A percentile compares a stretch with the other conserved stretches of the same genome.
phyloP scores from a whole-genome alignment of 768 basidiomycete species.

The Mycena latifolia region DNA sequence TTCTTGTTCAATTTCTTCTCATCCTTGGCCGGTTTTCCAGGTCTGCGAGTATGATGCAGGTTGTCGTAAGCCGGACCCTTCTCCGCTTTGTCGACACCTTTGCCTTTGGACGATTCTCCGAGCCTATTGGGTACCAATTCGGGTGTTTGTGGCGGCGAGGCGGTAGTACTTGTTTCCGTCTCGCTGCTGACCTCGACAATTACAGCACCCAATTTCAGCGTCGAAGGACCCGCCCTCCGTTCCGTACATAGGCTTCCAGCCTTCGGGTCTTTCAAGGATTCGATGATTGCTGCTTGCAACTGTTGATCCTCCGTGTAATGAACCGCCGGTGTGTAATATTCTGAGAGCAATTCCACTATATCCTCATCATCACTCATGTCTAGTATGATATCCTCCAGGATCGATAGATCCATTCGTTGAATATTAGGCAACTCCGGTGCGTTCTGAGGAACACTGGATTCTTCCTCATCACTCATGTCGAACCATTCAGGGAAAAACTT shows the following conservation, averaged over 20 bases:
- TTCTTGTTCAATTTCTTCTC: not conserved
- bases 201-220: not conserved
- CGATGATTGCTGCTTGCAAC: slow-evolving; percentile 6
- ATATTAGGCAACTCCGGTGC: not conserved
- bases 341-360: not conserved
- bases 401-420: not conserved
- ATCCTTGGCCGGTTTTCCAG: not conserved
- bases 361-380: slow-evolving; percentile 2
- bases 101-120: not conserved
- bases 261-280: slow-evolving; percentile 9
- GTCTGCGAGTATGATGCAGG: not conserved
- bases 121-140: too few species aligned
- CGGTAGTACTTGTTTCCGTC: too few species aligned
- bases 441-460: not conserved
- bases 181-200: slow-evolving; percentile 1
- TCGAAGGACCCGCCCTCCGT: slow-evolving; percentile 17
- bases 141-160: too few species aligned
- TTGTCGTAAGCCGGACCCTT: not conserved
- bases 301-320: not conserved
- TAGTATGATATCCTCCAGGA: not conserved
- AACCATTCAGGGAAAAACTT: slow-evolving; percentile 12
- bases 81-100: not conserved
- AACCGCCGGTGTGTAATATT: not conserved
- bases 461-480: not conserved
- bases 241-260: not conserved